phyloP scores from a whole-genome alignment of 2,329 filamentous ascomycete species.

The Xylariales sp. region DNA sequence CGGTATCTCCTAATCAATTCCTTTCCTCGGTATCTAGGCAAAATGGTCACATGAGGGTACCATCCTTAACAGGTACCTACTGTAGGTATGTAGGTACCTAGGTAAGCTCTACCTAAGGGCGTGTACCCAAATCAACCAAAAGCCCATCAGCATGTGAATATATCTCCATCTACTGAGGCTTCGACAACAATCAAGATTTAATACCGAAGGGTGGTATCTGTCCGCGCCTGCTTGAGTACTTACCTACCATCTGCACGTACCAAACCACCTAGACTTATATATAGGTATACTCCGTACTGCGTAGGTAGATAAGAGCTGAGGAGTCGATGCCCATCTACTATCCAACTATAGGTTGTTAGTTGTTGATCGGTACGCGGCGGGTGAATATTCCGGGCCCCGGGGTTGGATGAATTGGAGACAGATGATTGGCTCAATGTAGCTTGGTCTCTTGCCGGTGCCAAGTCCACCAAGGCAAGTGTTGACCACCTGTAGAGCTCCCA shows the following conservation, averaged over 20 bases:
- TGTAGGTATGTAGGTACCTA: background rate
- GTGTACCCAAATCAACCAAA: background rate
- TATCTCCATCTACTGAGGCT: conserved; percentile 9
- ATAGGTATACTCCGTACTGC: too few relatives aligned
- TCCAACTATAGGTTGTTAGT: too few relatives aligned
- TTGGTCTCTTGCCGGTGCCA: conserved; percentile 1
- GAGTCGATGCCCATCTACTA: too few relatives aligned
- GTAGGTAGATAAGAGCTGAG: too few relatives aligned
- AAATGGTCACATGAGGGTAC: background rate
- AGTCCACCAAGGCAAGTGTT: conserved; percentile 2
- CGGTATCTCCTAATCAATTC: background rate
- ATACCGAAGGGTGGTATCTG: background rate
- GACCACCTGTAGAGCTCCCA: conserved; percentile 29
- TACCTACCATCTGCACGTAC: too few relatives aligned
- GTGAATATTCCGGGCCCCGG: conserved; percentile 27
- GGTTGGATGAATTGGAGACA: background rate
- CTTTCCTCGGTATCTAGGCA: background rate
- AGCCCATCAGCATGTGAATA: background rate
- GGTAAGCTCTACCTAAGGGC: background rate
- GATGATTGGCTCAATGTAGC: conserved; percentile 19
- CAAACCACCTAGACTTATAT: too few relatives aligned
- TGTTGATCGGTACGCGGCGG: conserved; percentile 28
- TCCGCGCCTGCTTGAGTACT: background rate
- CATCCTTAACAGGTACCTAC: background rate
- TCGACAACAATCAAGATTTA: conserved; percentile 7